Evolutionary conservation across 2,329 filamentous ascomycete species (phyloP), one percentile per base, ranked within the genome.

Genomic region (Fusarium sp.): DNA sequence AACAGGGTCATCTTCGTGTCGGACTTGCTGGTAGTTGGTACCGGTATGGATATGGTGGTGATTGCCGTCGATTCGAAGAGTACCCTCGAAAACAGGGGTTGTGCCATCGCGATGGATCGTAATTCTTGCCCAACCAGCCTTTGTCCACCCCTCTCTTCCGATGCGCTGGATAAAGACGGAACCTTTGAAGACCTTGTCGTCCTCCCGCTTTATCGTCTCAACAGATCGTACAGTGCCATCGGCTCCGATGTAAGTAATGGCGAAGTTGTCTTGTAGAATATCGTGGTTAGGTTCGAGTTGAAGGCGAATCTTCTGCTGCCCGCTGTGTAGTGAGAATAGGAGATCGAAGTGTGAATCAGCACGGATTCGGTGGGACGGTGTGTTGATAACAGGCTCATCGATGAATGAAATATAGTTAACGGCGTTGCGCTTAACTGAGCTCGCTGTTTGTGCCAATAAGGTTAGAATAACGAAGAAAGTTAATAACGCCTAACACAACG

Each of bases 231-330:
- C 81, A 50, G 85, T 84, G 54, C 96, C 96, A 78, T 97, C 90
- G 13, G 85, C 78, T 57, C 86, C 89, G 43, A 97, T 79, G 76
- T 93, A 91, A 41, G 90, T 88, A 49, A 99, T 84, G 52, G 86
- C 88, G 11, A 94, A 91, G 73, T 91, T 90, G 18, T 93, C 87
- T 57, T 91, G 88, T 46, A 99, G 84, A 62, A 98, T 90, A 80
- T 98, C 93, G 82, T 97, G 89, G 78, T 98, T 98, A 6, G 96
- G 96, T 77, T 96, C 90, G 50, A 99, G 86, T 58, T 88, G 86
- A 54, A 99, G 86, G 70, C 93, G 93, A 75, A 98, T 84, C 71
- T 89, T 87, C 69, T 94, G 87, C 64, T 86, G 82, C 55, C 87
- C 85, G 64, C 88, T 83, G 75, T 92, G 89, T 37, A 97, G 82